Conservation (phyloP, 176 grass and related monocot species). For the Aechmea fasciata region DNA sequence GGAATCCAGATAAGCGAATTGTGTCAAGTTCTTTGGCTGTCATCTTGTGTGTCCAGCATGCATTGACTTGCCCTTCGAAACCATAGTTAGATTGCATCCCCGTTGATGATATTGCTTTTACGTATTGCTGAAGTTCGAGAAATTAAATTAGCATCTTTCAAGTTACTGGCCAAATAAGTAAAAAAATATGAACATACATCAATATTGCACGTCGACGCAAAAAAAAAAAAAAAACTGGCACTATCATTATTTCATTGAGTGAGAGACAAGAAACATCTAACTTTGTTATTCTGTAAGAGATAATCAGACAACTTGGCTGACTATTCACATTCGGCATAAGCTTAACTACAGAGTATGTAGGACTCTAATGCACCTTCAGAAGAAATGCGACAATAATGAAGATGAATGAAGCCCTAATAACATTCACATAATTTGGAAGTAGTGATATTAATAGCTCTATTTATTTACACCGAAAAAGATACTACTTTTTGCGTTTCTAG, state of each 20-base stretch:
- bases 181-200: too few species aligned
- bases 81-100: constrained; percentile 94
- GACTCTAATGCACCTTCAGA: too few species aligned
- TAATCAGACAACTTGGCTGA: neutral
- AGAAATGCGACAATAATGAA: too few species aligned
- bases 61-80: constrained; percentile 92
- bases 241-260: neutral
- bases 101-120: constrained; percentile 70
- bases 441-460: too few species aligned
- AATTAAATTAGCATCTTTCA: neutral
- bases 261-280: neutral
- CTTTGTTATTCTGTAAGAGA: neutral
- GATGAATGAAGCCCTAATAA: too few species aligned
- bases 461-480: too few species aligned
- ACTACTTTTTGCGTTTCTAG: too few species aligned
- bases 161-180: too few species aligned
- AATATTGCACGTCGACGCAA: too few species aligned
- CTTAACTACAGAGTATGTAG: neutral
- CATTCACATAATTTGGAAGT: too few species aligned
- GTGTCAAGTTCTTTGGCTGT: constrained; percentile 55
- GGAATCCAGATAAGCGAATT: constrained; percentile 60
- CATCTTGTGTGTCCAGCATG: constrained; percentile 92
- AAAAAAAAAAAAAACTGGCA: neutral
- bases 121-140: constrained; percentile 53
- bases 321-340: neutral